These are phyloP conservation scores for Dothistroma pini DNA, from an alignment of 2,329 filamentous ascomycete species.

Conservation along the genomic window DNA sequence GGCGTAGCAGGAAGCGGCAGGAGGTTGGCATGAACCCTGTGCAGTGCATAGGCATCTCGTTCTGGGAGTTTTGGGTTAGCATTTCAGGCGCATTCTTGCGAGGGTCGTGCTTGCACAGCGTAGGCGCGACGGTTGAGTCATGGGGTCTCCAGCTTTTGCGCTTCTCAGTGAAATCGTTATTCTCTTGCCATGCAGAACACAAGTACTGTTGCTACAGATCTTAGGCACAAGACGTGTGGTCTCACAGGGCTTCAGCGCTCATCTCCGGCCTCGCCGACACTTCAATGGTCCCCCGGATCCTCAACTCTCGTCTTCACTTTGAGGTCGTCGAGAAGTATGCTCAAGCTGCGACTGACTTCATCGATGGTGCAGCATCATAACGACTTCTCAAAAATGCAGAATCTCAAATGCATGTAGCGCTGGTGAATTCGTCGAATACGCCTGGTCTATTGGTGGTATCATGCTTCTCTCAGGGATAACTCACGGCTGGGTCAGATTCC, in stretches of 20 bases:
- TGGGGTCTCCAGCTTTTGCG: not conserved
- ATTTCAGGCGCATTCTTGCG: not conserved
- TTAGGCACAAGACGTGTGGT: not conserved
- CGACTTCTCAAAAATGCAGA: not conserved
- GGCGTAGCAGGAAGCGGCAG: conserved; percentile 3
- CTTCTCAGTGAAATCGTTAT: not conserved
- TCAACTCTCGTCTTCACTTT: conserved; percentile 11
- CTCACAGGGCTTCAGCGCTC: not conserved
- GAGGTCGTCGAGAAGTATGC: conserved; percentile 17
- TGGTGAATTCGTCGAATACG: not conserved
- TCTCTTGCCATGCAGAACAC: not conserved
- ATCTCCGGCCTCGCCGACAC: not conserved
- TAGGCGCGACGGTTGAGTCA: not conserved
- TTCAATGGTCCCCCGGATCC: not conserved
- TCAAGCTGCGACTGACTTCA: conserved; percentile 21
- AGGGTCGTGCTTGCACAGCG: not conserved
- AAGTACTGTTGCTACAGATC: not conserved
- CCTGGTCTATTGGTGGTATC: not conserved
- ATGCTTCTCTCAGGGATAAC: not conserved
- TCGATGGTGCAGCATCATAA: conserved; percentile 16
- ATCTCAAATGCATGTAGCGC: not conserved
- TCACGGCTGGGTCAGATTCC: not conserved
- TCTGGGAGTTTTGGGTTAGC: not conserved
- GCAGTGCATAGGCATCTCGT: conserved; percentile 1
- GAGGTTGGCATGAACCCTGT: conserved; percentile 5